These are phyloP conservation scores for Pythium coloratum DNA, from an alignment of 352 stramenopile species.

Conservation along the genomic window DNA sequence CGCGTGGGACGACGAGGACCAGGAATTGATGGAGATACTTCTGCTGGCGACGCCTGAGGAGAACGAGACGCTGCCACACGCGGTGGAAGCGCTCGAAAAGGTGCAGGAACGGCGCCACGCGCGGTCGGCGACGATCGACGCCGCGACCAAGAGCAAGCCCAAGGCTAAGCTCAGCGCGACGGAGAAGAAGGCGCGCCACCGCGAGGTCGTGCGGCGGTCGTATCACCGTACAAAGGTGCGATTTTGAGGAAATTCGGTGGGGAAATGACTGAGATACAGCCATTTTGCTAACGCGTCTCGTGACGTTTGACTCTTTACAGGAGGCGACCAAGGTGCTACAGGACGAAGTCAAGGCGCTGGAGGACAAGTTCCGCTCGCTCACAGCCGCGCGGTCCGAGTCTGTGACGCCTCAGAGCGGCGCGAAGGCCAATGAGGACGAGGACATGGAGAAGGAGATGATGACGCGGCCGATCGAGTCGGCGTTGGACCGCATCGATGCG, in stretches of 20 bases:
- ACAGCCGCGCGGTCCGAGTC: slow-evolving; percentile 21
- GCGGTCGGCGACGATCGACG: slow-evolving; percentile 14
- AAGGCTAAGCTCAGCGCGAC: slow-evolving; percentile 47
- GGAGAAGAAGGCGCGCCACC: slow-evolving; percentile 59
- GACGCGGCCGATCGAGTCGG: background rate
- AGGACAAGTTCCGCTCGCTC: slow-evolving; percentile 49
- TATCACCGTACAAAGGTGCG: slow-evolving; percentile 75
- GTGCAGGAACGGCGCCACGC: background rate
- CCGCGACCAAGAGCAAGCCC: slow-evolving; percentile 28
- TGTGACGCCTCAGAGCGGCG: background rate
- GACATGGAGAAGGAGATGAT: background rate
- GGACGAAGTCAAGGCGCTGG: slow-evolving; percentile 54
- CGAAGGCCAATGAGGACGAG: background rate
- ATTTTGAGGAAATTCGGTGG: background rate
- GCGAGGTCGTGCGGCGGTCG: slow-evolving; percentile 71
- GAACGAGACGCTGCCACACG: background rate
- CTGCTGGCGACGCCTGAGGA: slow-evolving; percentile 20
- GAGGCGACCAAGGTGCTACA: slow-evolving; percentile 49
- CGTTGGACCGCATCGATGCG: slow-evolving; percentile 19
- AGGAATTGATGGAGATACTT: slow-evolving; percentile 31
- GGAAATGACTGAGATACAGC: background rate
- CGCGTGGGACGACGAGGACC: slow-evolving; percentile 30
- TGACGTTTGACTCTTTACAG: slow-evolving; percentile 21
- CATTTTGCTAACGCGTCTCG: background rate
- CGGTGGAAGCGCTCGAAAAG: background rate